Conservation (phyloP, 2,329 filamentous ascomycete species). For the Botrytis porri region DNA sequence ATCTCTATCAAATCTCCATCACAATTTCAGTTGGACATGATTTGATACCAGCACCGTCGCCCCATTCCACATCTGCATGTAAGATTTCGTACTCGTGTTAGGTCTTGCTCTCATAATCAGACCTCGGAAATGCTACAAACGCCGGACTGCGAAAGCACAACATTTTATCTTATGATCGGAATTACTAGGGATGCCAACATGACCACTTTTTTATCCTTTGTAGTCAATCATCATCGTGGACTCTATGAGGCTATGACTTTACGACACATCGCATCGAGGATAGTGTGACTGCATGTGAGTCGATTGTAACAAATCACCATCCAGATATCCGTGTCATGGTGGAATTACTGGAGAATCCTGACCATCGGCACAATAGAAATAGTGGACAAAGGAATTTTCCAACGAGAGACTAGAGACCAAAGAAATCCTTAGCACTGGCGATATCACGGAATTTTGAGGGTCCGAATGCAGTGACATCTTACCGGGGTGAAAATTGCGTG, state of each 20-base stretch:
- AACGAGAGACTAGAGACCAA: neutral
- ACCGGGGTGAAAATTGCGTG: slow-evolving; percentile 6
- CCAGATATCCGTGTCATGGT: neutral
- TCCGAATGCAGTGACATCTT: neutral
- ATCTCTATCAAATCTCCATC: neutral
- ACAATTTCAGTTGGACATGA: neutral
- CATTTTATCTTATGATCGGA: neutral
- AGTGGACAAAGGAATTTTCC: slow-evolving; percentile 6
- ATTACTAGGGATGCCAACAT: neutral
- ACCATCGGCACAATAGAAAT: neutral
- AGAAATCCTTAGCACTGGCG: neutral
- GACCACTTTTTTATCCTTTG: neutral
- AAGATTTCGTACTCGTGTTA: slow-evolving; percentile 10
- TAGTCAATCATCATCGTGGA: neutral
- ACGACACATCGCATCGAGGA: neutral
- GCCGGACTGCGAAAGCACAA: slow-evolving; percentile 5
- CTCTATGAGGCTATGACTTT: slow-evolving; percentile 5
- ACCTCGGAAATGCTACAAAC: neutral
- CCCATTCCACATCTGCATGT: slow-evolving; percentile 1
- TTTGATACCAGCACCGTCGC: neutral
- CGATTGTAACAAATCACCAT: neutral
- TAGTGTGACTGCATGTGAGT: neutral
- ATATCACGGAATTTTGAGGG: neutral
- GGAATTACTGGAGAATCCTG: slow-evolving; percentile 1
- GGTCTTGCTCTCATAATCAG: neutral